Evolutionary conservation across 202 grass and related monocot species (phyloP), one percentile per base, ranked within the genome.

Genomic region (Musa balbisiana): DNA sequence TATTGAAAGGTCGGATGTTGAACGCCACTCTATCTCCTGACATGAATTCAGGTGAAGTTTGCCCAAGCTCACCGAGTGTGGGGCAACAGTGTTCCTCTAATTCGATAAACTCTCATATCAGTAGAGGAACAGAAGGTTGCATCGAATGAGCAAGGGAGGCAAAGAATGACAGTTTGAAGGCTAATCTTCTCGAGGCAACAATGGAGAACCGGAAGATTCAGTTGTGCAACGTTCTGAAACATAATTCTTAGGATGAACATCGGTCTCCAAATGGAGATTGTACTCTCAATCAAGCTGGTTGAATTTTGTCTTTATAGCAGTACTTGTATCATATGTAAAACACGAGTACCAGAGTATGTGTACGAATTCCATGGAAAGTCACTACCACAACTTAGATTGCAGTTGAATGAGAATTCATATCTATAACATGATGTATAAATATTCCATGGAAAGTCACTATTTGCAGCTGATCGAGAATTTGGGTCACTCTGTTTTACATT

Each of bases 1-100:
- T 21, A 1, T 15, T 43, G 51, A 51, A 21, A 6, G 21, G 25
- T 8, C 15, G 64, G 16, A 67, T 67, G 64, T 17, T 17, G 64
- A 67, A 33, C 21, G 43, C 33, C 43, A 21, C 67, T 20, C 33
- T 70, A 3, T 70, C 67, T 70, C 67, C 67, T 50, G 43, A 70
- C 9, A 70, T 70, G 67, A 51, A 70, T 70, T 70, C 29, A 51
- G 67, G 67, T 12, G 33, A 70, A 9, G 49, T 70, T 21, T 33
- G 21, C 21, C 27, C 67, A 51, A 70, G 67, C 49, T 70, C 67
- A 15, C 33, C 67, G 0, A 70, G 67, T 19, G 67, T 70, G 67
- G 29, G 67, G 6, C 25, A 51, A 16, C 49, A 51, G 6, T 17
- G 49, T 0, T 50, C 67, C 9, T 70, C 17, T 21, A 49, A 70